A percentile compares a stretch with the other conserved stretches of the same genome.
Conservation (phyloP, 805 yeast genomes). For the Myxozyma mucilagina region DNA sequence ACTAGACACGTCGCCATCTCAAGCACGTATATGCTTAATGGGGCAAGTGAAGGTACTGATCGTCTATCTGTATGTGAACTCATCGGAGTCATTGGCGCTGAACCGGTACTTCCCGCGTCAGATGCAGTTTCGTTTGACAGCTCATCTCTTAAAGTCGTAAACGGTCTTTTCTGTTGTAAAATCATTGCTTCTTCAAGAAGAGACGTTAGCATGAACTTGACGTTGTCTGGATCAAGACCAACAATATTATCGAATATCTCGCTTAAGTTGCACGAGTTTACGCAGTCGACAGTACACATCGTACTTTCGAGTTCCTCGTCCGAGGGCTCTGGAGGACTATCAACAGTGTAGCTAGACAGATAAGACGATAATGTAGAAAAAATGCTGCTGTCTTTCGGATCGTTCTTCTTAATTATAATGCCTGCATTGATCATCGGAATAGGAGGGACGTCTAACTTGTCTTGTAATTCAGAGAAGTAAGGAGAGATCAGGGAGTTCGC, state of each 20-base stretch:
- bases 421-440: slow-evolving; percentile 67
- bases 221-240: slow-evolving; percentile 34
- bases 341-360: slow-evolving; percentile 73
- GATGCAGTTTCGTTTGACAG: not conserved
- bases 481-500: slow-evolving; percentile 66
- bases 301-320: slow-evolving; percentile 91
- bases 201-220: slow-evolving; percentile 15
- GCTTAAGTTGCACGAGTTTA: slow-evolving; percentile 65
- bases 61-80: not conserved
- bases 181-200: slow-evolving; percentile 24
- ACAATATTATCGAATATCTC: slow-evolving; percentile 56
- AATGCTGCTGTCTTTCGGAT: slow-evolving; percentile 72
- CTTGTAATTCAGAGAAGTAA: slow-evolving; percentile 55
- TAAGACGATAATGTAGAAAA: slow-evolving; percentile 90
- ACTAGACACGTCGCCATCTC: slow-evolving; percentile 32
- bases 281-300: slow-evolving; percentile 76
- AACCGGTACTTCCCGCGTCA: not conserved
- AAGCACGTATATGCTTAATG: slow-evolving; percentile 28
- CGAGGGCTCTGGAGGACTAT: slow-evolving; percentile 87
- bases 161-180: slow-evolving; percentile 19
- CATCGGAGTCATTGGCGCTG: not conserved
- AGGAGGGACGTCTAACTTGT: slow-evolving; percentile 51
- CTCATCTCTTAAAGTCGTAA: slow-evolving; percentile 12
- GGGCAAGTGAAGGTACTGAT: slow-evolving; percentile 16
- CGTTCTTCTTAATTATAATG: slow-evolving; percentile 58